Base-by-base conservation (phyloP, 2,329 filamentous ascomycete genomes). In the Ophiocordyceps camponoti-saundersi region DNA sequence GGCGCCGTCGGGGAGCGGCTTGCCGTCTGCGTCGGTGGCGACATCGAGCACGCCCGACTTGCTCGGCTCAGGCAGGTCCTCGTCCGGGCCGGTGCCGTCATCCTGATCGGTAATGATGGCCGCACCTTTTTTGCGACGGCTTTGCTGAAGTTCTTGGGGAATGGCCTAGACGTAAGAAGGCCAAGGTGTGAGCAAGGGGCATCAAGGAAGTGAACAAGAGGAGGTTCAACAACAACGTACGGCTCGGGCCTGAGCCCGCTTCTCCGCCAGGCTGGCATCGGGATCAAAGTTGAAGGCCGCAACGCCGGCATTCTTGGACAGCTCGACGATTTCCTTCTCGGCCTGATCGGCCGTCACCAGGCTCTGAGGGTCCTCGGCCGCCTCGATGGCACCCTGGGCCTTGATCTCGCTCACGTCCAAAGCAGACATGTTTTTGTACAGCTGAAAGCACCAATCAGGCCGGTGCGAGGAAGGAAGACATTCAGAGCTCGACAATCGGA, bases 201-300 rank as follows among this genome's bases (percentile, higher is more conserved):
- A 52, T 18, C 23, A 3, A 4, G 20, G 11, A 44, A 42, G 72
- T 43, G 12, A 26, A 42, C 8, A 39, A 29, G n/a, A 46, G 39
- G 22, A 32, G 18, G 15, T 41, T 46, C 47, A 5, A n/a, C 23
- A 26, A 26, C 23, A 43, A 46, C 82, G 57, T 72, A 94, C 87
- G 59, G 80, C 76, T 71, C 75, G 71, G 21, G 83, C 81, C 60
- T 89, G 85, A 30, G 82, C 82, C 50, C 76, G 81, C 70, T 98
- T 98, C 63, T 94, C 74, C 61, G 88, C 85, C 1, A 82, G 74
- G 42, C 73, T 81, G 41, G 88, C 89, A 68, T 95, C 68, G 1
- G 92, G 87, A 59, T 98, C 76, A 66, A 96, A 98, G 51, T 80
- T 77, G 61, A 85, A 92, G 52, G 87, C 89, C 29, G 81, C 68